Conservation (phyloP, 2,329 filamentous ascomycete species). For the Sporothrix dimorphospora region DNA sequence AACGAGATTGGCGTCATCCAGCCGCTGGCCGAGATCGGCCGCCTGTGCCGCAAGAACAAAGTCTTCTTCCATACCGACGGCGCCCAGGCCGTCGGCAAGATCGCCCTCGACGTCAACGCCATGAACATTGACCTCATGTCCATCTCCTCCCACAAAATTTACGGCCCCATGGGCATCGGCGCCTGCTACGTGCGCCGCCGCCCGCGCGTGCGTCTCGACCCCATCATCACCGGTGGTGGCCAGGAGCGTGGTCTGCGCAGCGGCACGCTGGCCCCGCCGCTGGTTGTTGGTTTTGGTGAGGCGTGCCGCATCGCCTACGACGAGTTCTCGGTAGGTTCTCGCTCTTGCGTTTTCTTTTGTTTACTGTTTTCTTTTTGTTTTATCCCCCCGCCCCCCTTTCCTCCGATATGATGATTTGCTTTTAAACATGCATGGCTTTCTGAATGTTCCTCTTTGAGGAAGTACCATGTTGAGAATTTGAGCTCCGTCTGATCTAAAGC, state of each 20-base stretch:
- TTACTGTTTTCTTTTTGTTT: conserved; percentile 33
- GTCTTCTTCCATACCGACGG: conserved; percentile 98
- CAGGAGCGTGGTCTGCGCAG: conserved; percentile 95
- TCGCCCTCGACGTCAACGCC: conserved; percentile 92
- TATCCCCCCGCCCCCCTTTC: conserved; percentile 36
- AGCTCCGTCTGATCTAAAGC: conserved; percentile 63
- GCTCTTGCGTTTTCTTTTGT: not conserved
- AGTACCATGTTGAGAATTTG: conserved; percentile 59
- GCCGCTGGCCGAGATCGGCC: conserved; percentile 89
- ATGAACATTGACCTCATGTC: conserved; percentile 99
- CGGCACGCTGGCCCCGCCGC: conserved; percentile 85
- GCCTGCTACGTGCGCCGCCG: conserved; percentile 94
- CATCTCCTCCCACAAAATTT: conserved; percentile 98
- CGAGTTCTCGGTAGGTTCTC: conserved; percentile 79
- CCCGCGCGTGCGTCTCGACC: conserved; percentile 90
- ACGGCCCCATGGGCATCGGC: conserved; percentile 95
- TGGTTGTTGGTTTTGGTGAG: conserved; percentile 92
- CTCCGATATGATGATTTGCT: conserved; percentile 75
- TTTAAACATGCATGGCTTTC: conserved; percentile 84
- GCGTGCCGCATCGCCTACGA: conserved; percentile 89
- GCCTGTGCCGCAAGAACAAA: conserved; percentile 87
- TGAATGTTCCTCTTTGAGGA: conserved; percentile 68
- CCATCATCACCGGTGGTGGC: conserved; percentile 93
- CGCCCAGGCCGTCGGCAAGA: conserved; percentile 98
- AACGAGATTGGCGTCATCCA: conserved; percentile 99